phyloP scores from a whole-genome alignment of 2,329 filamentous ascomycete genomes.

The Colletotrichum melonis region DNA sequence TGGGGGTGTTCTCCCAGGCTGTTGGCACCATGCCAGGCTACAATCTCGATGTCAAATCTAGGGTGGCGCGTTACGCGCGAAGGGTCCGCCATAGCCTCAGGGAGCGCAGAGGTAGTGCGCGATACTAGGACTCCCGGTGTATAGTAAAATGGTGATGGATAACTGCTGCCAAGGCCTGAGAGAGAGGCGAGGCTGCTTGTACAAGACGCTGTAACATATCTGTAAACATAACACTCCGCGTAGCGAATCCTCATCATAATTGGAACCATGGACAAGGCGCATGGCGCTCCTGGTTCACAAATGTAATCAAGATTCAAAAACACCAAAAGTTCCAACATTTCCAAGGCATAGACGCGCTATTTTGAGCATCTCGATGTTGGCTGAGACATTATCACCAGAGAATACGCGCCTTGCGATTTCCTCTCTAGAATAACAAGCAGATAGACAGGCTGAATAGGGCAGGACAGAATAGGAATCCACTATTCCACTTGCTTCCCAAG shows the following conservation, averaged over 20 bases:
- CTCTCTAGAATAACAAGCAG: too few species aligned
- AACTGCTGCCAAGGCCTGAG: neutral
- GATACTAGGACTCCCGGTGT: neutral
- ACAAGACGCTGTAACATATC: conserved; percentile 3
- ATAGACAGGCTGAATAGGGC: too few species aligned
- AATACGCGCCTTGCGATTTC: neutral
- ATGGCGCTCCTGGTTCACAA: neutral
- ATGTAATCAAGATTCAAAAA: neutral
- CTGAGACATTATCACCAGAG: neutral
- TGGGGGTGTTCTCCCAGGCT: conserved; percentile 30
- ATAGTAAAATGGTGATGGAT: too few species aligned
- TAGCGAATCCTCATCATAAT: neutral
- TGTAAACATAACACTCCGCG: neutral
- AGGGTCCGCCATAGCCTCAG: conserved; percentile 8
- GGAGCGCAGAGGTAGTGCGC: neutral
- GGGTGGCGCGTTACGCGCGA: conserved; percentile 16
- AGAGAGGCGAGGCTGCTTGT: neutral
- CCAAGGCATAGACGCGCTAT: neutral
- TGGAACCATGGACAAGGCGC: neutral
- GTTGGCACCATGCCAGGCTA: conserved; percentile 36
- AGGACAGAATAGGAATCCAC: too few species aligned
- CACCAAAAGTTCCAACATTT: neutral
- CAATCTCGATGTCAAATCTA: conserved; percentile 32
- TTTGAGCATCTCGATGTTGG: neutral
- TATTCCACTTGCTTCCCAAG: neutral